Percentiles rank a stretch among this genome's conserved stretches.
These are phyloP conservation scores for Myriosclerotinia scirpicola DNA, from an alignment of 2,329 filamentous ascomycete species.

Conservation along the genomic window DNA sequence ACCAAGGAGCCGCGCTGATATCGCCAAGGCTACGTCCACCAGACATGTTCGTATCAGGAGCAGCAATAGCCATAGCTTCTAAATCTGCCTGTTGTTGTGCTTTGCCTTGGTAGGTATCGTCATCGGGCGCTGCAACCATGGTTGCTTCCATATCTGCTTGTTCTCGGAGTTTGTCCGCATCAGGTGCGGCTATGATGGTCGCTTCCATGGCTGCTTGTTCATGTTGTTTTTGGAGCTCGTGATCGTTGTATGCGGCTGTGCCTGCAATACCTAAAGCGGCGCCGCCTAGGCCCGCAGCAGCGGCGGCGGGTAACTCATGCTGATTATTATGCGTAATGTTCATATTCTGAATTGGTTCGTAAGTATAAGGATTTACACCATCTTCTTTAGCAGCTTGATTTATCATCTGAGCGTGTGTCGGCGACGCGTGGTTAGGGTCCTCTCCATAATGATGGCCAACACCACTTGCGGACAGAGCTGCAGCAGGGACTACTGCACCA, in stretches of 20 bases:
- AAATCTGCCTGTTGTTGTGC: conserved; percentile 28
- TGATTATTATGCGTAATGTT: conserved; percentile 18
- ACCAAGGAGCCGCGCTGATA: conserved; percentile 14
- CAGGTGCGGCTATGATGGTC: conserved; percentile 33
- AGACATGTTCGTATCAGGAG: conserved; percentile 29
- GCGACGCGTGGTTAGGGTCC: conserved; percentile 44
- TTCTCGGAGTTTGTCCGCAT: conserved; percentile 26
- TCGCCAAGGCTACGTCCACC: conserved; percentile 32
- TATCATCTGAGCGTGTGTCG: conserved; percentile 52
- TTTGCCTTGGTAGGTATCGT: conserved; percentile 22
- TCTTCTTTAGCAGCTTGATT: conserved; percentile 53
- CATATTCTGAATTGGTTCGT: conserved; percentile 35
- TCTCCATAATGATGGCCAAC: conserved; percentile 34
- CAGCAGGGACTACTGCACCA: conserved; percentile 60
- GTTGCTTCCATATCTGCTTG: conserved; percentile 34
- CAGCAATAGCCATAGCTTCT: conserved; percentile 26
- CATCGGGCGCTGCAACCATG: conserved; percentile 34
- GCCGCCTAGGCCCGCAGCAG: conserved; percentile 32
- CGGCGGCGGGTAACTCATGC: conserved; percentile 23
- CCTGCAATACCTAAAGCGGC: conserved; percentile 28
- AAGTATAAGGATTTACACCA: conserved; percentile 58
- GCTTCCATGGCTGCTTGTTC: conserved; percentile 29
- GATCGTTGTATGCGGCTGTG: conserved; percentile 29
- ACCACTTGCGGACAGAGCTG: conserved; percentile 42
- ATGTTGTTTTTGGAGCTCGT: conserved; percentile 24